These are phyloP conservation scores for Dryas integrifolia DNA, from an alignment of 331 rosid genomes.

Conservation along the genomic window DNA sequence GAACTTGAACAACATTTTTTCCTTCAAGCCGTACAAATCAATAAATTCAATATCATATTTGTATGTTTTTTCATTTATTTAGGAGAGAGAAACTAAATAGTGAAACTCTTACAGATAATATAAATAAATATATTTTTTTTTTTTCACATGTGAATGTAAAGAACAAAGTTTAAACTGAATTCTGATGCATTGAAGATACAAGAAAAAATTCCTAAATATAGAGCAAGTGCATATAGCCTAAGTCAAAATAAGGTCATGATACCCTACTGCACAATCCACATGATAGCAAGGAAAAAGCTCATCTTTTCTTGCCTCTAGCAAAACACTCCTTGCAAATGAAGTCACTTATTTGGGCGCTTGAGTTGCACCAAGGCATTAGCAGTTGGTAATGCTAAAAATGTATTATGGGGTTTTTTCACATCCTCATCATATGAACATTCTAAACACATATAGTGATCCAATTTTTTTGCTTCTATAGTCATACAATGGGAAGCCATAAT, in stretches of 20 bases:
- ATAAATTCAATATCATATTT: no score
- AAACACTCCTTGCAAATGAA: not conserved
- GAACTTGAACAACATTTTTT: no score
- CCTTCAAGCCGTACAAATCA: no score
- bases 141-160: not conserved
- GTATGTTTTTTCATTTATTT: no score
- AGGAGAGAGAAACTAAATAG: no score
- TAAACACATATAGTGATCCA: constrained; percentile 41
- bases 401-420: constrained; percentile 47
- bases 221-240: constrained; percentile 31
- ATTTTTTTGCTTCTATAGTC: constrained; percentile 19
- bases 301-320: constrained; percentile 12
- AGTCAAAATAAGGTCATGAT: constrained; percentile 36
- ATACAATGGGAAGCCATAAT: constrained; percentile 4
- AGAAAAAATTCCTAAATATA: constrained; percentile 28
- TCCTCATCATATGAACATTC: constrained; percentile 4
- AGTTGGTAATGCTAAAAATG: constrained; percentile 46
- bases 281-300: constrained; percentile 28
- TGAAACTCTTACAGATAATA: no score
- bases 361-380: constrained; percentile 60
- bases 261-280: constrained; percentile 48
- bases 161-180: not conserved
- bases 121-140: no score
- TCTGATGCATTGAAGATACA: not conserved
- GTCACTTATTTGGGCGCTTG: constrained; percentile 62